Base-by-base conservation (phyloP, 306 rosid species). In the Quercus suber region DNA sequence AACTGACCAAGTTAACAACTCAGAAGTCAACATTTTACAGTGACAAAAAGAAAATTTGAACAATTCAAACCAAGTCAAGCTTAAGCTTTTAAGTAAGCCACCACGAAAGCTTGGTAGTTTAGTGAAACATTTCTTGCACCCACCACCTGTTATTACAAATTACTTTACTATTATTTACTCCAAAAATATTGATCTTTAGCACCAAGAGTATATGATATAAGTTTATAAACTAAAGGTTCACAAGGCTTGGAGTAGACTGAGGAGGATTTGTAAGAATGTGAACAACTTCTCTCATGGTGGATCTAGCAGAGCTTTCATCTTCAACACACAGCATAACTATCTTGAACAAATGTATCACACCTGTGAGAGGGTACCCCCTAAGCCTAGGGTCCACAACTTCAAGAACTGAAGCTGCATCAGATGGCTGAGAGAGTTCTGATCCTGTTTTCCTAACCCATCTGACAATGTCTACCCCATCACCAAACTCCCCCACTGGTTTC, bases 401-500 rank as follows among this genome's bases (percentile, higher is more conserved):
- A 19, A 91, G 73, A 11, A 89, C 97, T 53, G 80, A 70, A 0
- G 87, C 81, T 6, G 84, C 70, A 63, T 85, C 89, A 0, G 86
- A 83, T 69, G 86, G 84, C 53, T 71, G 84, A 76, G 85, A 74
- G 0, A 85, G 79, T 18, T 85, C 89, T 43, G 37, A 73, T 18
- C 28, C 64, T 0, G 82, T 88, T 28, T 86, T 84, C n/a, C 80
- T 78, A 18, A 95, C 88, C 99, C 99, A 95, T 76, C 97, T 84
- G 19, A 95, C 99, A 45, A 95, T 95, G 87, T 95, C 99, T 23
- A 92, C 99, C 0, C 97, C 99, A 30, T 95, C 99, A 0, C 99
- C 98, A 33, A 92, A 95, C 25, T 89, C 99, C 30, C 99, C 99
- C 71, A 94, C 99, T 0, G 99, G 97, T 31, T 83, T 91, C 73